Conservation (phyloP, 2,329 filamentous ascomycete species). For the Blastomyces silverae region DNA sequence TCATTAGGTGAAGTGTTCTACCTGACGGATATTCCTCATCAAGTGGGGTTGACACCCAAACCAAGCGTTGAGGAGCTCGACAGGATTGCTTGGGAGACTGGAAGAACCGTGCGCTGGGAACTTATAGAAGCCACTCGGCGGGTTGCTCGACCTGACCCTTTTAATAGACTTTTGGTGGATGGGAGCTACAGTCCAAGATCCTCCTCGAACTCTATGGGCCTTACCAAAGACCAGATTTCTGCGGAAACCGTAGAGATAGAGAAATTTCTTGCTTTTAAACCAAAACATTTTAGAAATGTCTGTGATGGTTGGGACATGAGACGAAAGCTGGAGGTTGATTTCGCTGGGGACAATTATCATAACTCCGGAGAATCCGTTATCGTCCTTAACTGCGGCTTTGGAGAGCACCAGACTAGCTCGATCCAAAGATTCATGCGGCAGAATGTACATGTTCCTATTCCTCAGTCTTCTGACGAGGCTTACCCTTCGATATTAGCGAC, state of each 20-base stretch:
- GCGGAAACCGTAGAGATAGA: conserved; percentile 80
- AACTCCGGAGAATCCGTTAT: conserved; percentile 70
- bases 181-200: conserved; percentile 76
- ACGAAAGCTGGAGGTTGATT: conserved; percentile 77
- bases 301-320: conserved; percentile 92
- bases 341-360: conserved; percentile 70
- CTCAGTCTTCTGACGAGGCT: conserved; percentile 22
- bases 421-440: conserved; percentile 55
- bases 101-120: conserved; percentile 72
- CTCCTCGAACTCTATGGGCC: conserved; percentile 64
- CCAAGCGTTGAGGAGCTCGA: conserved; percentile 48
- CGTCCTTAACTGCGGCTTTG: conserved; percentile 65
- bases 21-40: conserved; percentile 61
- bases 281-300: conserved; percentile 67
- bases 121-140: conserved; percentile 72
- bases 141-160: conserved; percentile 62
- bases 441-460: conserved; percentile 32
- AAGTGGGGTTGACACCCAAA: conserved; percentile 46
- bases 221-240: conserved; percentile 62
- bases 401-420: conserved; percentile 49
- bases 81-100: conserved; percentile 70
- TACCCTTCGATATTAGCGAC: conserved; percentile 21
- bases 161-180: conserved; percentile 58
- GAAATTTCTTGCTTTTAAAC: conserved; percentile 62
- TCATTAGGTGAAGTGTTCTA: conserved; percentile 89